A percentile compares a stretch with the other conserved stretches of the same genome.
Evolutionary conservation across 75 land plant genomes (phyloP).

Genomic region (Sequoiadendron giganteum): DNA sequence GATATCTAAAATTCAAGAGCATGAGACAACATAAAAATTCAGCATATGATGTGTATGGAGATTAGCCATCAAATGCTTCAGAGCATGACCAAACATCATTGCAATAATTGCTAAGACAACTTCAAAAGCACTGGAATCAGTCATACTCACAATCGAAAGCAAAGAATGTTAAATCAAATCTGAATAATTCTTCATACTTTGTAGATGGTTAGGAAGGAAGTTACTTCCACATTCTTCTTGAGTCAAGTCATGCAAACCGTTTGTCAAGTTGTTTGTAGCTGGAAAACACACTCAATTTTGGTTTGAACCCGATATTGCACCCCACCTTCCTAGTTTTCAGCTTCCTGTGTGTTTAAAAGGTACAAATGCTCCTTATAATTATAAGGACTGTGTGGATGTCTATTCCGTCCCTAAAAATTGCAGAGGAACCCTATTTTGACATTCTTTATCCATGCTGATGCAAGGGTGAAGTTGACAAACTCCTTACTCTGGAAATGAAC

Average conservation of each 20-base stretch:
- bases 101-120: neutral
- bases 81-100: neutral
- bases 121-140: neutral
- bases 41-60: neutral
- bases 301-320: too few relatives aligned
- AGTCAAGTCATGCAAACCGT: too few relatives aligned
- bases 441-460: too few relatives aligned
- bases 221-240: neutral
- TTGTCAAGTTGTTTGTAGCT: too few relatives aligned
- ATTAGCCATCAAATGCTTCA: neutral
- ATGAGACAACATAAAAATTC: neutral
- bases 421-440: too few relatives aligned
- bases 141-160: neutral
- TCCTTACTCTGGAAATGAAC: too few relatives aligned
- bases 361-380: neutral
- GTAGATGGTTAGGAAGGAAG: neutral
- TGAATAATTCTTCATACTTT: neutral
- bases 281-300: too few relatives aligned
- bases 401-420: too few relatives aligned
- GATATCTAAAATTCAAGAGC: neutral
- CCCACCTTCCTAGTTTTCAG: too few relatives aligned
- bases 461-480: too few relatives aligned
- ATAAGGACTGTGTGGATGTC: too few relatives aligned
- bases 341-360: neutral
- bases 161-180: neutral